Base-by-base conservation (phyloP, 2,329 filamentous ascomycete species). In the Ilyonectria destructans region DNA sequence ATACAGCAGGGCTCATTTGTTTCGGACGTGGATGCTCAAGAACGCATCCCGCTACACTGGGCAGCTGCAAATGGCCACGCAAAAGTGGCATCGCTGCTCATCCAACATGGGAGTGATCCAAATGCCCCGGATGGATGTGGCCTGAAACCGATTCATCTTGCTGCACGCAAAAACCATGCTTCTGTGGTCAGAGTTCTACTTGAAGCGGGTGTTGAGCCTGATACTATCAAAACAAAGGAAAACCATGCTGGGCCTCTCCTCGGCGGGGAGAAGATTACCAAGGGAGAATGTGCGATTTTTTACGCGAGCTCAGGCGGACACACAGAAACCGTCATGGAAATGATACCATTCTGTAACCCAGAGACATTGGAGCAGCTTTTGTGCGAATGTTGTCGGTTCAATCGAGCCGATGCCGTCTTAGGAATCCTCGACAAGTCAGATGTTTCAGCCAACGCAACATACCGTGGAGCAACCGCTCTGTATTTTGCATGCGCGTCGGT, bases 131-230 rank as follows among this genome's bases (percentile, higher is more conserved):
- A 73, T 12, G 55, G 26, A 10, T n/a, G 10, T 3, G 73, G 73
- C 4, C 5, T 71, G 4, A 73, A 71, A 13, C 72, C 73, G 2
- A 49, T 75, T 13, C 72, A 75, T 54, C 69, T 75, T 13, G 72
- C 72, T 1, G 63, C 72, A 6, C 48, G 48, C 6, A 68, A 51
- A 26, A 71, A 66, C 13, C 54, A 62, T 15, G 23, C n/a, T 9
- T n/a, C 58, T 17, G 62, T 68, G 0, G 56, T 74, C 0, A 56
- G 15, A 1, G 17, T 61, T 5, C 23, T 75, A 0, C 62, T 75
- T 0, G 6, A 71, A 48, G 68, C 66, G 2, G 73, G 69, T 1
- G 73, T 72, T 4, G 37, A 72, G 6, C 73, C 68, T 0, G 48
- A 61, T 13, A 71, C 72, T 1, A 15, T 46, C 12, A 74, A 68